These are phyloP conservation scores for Reutealis trisperma DNA, from an alignment of 345 rosid species.

Conservation along the genomic window DNA sequence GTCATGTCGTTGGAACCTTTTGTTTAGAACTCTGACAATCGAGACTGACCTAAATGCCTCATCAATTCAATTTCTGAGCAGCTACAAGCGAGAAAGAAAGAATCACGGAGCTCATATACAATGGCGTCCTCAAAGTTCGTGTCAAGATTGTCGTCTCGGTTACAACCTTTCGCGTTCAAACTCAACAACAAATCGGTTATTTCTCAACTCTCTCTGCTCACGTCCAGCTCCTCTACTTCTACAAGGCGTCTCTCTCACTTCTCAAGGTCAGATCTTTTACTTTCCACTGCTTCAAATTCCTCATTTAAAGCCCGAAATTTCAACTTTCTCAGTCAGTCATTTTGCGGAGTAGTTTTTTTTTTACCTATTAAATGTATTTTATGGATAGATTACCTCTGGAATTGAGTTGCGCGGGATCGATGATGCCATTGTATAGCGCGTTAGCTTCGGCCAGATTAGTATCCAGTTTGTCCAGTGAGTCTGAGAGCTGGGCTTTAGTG, in stretches of 20 bases:
- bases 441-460: constrained; percentile 62
- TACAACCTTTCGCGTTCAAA: constrained; percentile 41
- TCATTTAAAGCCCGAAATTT: not conserved
- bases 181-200: constrained; percentile 36
- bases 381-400: constrained; percentile 55
- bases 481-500: constrained; percentile 65
- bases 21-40: too few species aligned
- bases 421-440: constrained; percentile 69
- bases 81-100: too few species aligned
- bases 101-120: not conserved
- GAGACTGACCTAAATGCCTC: too few species aligned
- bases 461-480: constrained; percentile 61
- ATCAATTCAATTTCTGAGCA: too few species aligned
- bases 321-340: not conserved
- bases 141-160: constrained; percentile 54
- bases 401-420: constrained; percentile 50
- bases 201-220: constrained; percentile 36
- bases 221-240: constrained; percentile 33
- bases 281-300: not conserved
- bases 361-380: not conserved
- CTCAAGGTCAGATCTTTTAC: constrained; percentile 30
- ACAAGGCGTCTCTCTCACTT: constrained; percentile 39
- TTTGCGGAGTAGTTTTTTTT: not conserved
- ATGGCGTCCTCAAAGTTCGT: constrained; percentile 56
- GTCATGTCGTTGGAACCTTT: too few species aligned